These are phyloP conservation scores for Termitomyces sp. DNA, from an alignment of 768 basidiomycete genomes.

Conservation along the genomic window DNA sequence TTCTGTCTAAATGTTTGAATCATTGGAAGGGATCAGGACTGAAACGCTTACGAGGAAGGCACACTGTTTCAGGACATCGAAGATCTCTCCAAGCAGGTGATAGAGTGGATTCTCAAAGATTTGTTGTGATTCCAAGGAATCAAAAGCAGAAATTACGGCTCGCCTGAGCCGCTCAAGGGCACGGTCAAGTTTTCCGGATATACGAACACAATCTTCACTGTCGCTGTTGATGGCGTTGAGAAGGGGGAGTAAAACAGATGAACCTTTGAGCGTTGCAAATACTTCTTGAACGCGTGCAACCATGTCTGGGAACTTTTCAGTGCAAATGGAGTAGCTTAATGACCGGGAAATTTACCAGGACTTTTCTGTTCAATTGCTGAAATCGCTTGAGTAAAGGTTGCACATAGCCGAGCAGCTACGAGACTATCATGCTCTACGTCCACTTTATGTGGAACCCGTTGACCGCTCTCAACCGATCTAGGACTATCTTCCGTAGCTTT, in stretches of 20 bases:
- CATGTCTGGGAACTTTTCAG: conserved; percentile 7
- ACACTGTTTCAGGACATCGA: conserved; percentile 19
- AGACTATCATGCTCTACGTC: conserved; percentile 16
- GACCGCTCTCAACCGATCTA: background rate
- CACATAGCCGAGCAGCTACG: conserved; percentile 35
- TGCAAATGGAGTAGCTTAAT: background rate
- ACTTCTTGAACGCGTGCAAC: conserved; percentile 16
- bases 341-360: conserved; percentile 4
- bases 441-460: background rate
- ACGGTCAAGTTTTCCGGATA: conserved; percentile 49
- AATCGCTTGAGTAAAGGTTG: conserved; percentile 38
- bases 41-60: conserved; percentile 22
- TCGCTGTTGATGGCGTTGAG: conserved; percentile 4
- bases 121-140: conserved; percentile 16
- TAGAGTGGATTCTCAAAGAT: conserved; percentile 9
- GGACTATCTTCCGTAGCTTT: background rate
- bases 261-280: conserved; percentile 12
- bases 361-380: conserved; percentile 28
- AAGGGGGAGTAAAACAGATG: conserved; percentile 9
- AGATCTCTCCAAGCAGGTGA: conserved; percentile 30
- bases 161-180: conserved; percentile 56
- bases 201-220: conserved; percentile 30
- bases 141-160: conserved; percentile 40
- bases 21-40: conserved; percentile 1
- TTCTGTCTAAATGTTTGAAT: conserved; percentile 14